Evolutionary conservation across 2,329 filamentous ascomycete genomes (phyloP).

Genomic region (Epichloe amarillans): DNA sequence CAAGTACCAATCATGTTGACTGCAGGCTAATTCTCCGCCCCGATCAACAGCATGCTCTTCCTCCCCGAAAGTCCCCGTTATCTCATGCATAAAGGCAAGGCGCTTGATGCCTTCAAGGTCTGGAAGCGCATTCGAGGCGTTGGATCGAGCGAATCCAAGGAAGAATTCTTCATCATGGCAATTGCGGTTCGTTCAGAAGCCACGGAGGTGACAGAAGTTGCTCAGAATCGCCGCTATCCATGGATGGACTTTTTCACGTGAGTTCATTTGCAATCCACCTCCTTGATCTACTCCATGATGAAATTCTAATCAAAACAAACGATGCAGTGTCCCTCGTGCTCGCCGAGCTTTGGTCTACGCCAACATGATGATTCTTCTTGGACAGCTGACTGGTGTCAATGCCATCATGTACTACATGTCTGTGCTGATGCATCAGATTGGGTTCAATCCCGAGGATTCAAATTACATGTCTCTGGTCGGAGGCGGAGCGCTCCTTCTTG

Average conservation of each 20-base stretch:
- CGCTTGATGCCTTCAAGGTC: conserved; percentile 38
- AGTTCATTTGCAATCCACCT: conserved; percentile 1
- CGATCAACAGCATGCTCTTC: conserved; percentile 48
- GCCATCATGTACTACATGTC: conserved; percentile 63
- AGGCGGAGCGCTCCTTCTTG: conserved; percentile 51
- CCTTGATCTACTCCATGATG: not conserved
- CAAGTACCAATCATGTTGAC: not conserved
- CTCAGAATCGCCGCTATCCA: conserved; percentile 42
- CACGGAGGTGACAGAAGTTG: conserved; percentile 34
- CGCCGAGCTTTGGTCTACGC: conserved; percentile 53
- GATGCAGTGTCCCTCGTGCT: conserved; percentile 40
- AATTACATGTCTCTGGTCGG: conserved; percentile 68
- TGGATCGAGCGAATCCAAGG: conserved; percentile 39
- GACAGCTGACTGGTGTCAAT: conserved; percentile 59
- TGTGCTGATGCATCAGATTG: conserved; percentile 52
- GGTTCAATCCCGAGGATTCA: conserved; percentile 46
- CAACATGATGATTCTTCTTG: conserved; percentile 56
- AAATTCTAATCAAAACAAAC: not conserved
- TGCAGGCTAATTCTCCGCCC: not conserved
- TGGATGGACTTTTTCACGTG: conserved; percentile 63
- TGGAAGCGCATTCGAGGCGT: conserved; percentile 61
- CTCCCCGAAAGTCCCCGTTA: conserved; percentile 57
- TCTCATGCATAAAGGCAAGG: conserved; percentile 51
- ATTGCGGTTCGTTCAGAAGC: conserved; percentile 45
- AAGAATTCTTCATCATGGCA: conserved; percentile 63